Base-by-base conservation (phyloP, 805 yeast genomes). In the Nadsonia fulvescens region DNA sequence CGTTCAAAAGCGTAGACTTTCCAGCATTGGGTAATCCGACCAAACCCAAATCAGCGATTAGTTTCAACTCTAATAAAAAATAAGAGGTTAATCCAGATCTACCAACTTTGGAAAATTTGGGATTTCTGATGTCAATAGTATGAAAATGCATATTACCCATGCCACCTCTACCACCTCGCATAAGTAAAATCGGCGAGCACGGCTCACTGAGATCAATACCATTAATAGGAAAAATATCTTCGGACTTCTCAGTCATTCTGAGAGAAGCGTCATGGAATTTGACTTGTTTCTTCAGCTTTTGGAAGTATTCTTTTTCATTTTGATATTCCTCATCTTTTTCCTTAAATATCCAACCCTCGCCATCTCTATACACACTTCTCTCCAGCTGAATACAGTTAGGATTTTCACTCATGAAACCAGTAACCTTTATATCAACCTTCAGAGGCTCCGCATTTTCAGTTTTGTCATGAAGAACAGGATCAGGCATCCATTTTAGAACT, bases 11-110 rank as follows among this genome's bases (percentile, higher is more conserved):
- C 0, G 95, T 81, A 3, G 93, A 79, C 45, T 89, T 89, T 1
- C 98, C 98, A 3, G 96, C 94, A 49, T 89, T 89, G 1, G 98
- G 98, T 11, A 89, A 56, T 0, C 98, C 98, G 12, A 89, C 93
- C 5, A 89, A 54, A 0, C 96, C 98, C 31, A 86, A 53, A 48
- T 89, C 96, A 0, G 98, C 98, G 30, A 89, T 59, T 19, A 82
- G 58, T 44, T 81, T 82, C 36, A 89, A 54, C 50, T 89, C 98
- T 36, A 89, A 66, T 30, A 79, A 50, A 35, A 89, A 81, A 30
- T 58, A 55, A 11, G 66, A 63, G 18, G 67, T 70, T 3, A 81
- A 36, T 0, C 81, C 79, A 5, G 49, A 50, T 32, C 96, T 62
- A 3, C 96, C 98, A 14, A 44, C 46, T 42, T 82, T 83, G 14